Conservation (phyloP, 140 eudicot genomes). For the Ambrosia hybrid region DNA sequence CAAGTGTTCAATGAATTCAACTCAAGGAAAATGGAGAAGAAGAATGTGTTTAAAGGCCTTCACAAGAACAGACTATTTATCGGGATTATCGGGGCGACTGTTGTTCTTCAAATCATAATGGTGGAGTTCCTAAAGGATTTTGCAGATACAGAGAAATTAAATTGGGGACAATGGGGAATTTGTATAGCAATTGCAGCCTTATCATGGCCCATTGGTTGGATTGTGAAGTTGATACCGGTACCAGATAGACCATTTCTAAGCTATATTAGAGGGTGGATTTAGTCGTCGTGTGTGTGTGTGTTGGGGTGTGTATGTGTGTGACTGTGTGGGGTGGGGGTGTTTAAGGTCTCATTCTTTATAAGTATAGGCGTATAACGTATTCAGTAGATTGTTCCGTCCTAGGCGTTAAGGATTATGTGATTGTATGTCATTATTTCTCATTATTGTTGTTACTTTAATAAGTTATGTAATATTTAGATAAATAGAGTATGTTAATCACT, state of each 20-base stretch:
- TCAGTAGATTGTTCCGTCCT: not conserved
- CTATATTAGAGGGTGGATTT: no score
- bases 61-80: constrained; percentile 40
- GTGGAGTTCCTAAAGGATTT: constrained; percentile 49
- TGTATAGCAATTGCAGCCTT: constrained; percentile 47
- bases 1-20: constrained; percentile 50
- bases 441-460: not conserved
- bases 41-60: constrained; percentile 43
- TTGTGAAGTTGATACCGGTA: constrained; percentile 49
- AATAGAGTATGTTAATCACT: not conserved
- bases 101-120: constrained; percentile 49
- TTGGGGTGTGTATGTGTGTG: not conserved
- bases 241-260: constrained; percentile 47
- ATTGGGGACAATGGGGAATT: constrained; percentile 51
- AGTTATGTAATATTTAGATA: not conserved
- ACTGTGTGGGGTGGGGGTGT: not conserved
- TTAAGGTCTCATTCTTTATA: constrained; percentile 9
- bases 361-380: not conserved
- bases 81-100: constrained; percentile 38
- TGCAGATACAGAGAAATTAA: constrained; percentile 53
- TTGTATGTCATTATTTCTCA: not conserved
- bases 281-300: not conserved
- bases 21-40: constrained; percentile 46
- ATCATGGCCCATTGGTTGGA: constrained; percentile 63
- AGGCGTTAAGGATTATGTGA: no score